Conservation (phyloP, 371 early-diverging fungal species). For the Actinomortierella wolfii region DNA sequence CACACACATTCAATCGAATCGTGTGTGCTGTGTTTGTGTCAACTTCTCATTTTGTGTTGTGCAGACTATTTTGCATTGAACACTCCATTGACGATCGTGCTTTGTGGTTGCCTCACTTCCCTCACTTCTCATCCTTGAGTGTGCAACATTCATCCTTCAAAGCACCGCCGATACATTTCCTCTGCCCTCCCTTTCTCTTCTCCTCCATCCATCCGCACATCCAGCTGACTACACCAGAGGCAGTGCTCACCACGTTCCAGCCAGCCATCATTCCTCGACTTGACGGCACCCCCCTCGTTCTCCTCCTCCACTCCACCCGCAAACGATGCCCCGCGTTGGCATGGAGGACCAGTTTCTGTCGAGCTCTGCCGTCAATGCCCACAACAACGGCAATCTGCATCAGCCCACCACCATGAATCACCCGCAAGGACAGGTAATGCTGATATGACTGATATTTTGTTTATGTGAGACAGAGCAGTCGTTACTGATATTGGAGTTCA, state of each 20-base stretch:
- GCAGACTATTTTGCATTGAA: background rate
- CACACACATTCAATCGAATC: too few species aligned
- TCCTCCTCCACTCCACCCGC: background rate
- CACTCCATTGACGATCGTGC: slow-evolving; percentile 1
- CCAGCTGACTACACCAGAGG: too few species aligned
- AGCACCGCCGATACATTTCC: background rate
- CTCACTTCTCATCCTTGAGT: background rate
- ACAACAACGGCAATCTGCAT: slow-evolving; percentile 27
- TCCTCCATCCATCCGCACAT: background rate
- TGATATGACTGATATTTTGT: too few species aligned
- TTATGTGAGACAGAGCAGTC: too few species aligned
- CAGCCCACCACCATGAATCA: slow-evolving; percentile 46
- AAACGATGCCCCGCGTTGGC: slow-evolving; percentile 34
- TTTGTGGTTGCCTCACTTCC: background rate
- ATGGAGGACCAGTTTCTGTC: slow-evolving; percentile 46
- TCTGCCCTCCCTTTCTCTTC: background rate
- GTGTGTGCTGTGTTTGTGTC: too few species aligned
- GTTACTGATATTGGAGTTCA: too few species aligned
- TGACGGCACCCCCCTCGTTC: background rate
- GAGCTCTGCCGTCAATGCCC: slow-evolving; percentile 10
- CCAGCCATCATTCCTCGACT: background rate
- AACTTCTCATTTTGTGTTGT: too few species aligned
- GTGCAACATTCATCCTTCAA: background rate
- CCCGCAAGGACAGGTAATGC: slow-evolving; percentile 41
- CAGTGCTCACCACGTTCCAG: background rate